Evolutionary conservation across 2,329 filamentous ascomycete genomes (phyloP).

Genomic region (Alternaria hordeiaustralica): DNA sequence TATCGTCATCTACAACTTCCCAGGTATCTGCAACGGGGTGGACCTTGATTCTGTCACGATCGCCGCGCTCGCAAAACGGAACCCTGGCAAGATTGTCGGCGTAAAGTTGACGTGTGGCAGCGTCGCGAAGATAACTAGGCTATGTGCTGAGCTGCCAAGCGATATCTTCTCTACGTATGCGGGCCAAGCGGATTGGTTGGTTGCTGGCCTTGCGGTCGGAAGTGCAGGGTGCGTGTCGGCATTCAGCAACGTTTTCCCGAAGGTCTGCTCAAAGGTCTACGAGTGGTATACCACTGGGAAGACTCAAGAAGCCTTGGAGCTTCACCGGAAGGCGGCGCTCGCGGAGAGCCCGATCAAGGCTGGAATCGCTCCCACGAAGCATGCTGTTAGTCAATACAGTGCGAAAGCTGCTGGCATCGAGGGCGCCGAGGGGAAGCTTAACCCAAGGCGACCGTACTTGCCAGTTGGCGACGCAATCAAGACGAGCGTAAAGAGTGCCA

Average conservation of each 20-base stretch:
- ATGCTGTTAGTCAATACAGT: constrained; percentile 67
- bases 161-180: constrained; percentile 71
- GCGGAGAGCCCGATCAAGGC: constrained; percentile 71
- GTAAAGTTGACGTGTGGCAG: constrained; percentile 77
- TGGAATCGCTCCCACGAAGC: constrained; percentile 73
- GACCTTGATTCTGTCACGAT: constrained; percentile 73
- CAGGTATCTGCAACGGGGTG: constrained; percentile 69
- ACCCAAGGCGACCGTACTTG: constrained; percentile 37
- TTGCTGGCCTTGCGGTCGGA: constrained; percentile 61
- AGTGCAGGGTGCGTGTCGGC: constrained; percentile 63
- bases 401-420: constrained; percentile 64
- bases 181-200: constrained; percentile 75
- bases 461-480: constrained; percentile 35
- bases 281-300: constrained; percentile 66
- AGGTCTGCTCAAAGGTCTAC: constrained; percentile 65
- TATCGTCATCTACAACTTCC: constrained; percentile 76
- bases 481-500: constrained; percentile 26
- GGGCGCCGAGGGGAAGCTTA: constrained; percentile 35
- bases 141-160: constrained; percentile 59
- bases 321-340: constrained; percentile 68
- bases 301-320: constrained; percentile 61
- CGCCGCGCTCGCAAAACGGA: constrained; percentile 58
- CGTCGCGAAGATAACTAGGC: constrained; percentile 73
- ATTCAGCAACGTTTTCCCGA: constrained; percentile 65
- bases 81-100: constrained; percentile 69